These are phyloP conservation scores for Capsicum chinense DNA, from an alignment of 257 asterid genomes.

Conservation along the genomic window DNA sequence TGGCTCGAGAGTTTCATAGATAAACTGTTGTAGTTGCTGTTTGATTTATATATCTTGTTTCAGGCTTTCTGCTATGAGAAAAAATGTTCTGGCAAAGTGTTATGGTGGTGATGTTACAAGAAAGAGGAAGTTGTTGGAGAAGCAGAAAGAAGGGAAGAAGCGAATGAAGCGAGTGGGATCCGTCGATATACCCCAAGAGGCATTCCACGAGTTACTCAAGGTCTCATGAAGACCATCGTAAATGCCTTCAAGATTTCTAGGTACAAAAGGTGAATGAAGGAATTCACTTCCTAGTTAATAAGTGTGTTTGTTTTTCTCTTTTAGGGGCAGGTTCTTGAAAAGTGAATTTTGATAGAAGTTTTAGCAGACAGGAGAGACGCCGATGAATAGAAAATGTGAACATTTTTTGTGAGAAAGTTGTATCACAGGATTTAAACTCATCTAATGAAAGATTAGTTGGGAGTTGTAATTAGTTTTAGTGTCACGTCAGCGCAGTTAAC, in stretches of 20 bases:
- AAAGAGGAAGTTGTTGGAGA: slow-evolving; percentile 87
- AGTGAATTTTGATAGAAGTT: not conserved
- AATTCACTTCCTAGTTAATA: not conserved
- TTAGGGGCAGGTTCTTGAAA: not conserved
- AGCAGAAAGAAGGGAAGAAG: slow-evolving; percentile 98
- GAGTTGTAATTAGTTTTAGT: not conserved
- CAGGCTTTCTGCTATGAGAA: slow-evolving; percentile 94
- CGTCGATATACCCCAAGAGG: slow-evolving; percentile 97
- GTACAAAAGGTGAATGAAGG: slow-evolving; percentile 1
- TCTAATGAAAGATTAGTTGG: slow-evolving; percentile 6
- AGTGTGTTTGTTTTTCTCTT: not conserved
- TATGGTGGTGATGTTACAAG: slow-evolving; percentile 89
- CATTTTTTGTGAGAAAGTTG: not conserved
- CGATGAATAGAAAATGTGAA: not conserved
- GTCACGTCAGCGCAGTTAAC: not conserved
- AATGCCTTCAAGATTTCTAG: slow-evolving; percentile 19
- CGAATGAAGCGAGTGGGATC: slow-evolving; percentile 98
- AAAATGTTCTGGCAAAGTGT: slow-evolving; percentile 94
- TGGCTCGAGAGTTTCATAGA: not conserved
- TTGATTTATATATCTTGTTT: slow-evolving; percentile 15
- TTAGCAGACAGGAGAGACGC: not conserved
- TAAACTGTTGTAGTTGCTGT: not conserved
- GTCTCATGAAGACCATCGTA: slow-evolving; percentile 54
- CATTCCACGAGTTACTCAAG: slow-evolving; percentile 84
- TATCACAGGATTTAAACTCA: not conserved